phyloP scores from a whole-genome alignment of 257 asterid species.

The Jasminum sambac region DNA sequence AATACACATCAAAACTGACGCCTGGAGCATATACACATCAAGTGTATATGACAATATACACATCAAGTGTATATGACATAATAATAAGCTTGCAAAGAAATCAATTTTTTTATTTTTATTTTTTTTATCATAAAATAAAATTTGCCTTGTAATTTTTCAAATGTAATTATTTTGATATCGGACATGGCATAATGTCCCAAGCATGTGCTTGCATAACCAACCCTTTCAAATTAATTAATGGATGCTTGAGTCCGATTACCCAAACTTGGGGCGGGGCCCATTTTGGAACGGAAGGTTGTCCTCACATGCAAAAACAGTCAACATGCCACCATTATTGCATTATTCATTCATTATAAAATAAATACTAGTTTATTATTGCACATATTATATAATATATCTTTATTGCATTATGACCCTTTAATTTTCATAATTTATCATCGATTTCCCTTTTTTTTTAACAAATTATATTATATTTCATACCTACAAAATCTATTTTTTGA shows the following conservation, averaged over 20 bases:
- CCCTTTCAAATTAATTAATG: background rate
- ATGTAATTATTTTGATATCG: background rate
- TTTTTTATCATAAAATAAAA: too few relatives aligned
- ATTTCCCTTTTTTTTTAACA: background rate
- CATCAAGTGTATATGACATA: background rate
- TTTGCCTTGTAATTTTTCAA: background rate
- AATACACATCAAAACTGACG: too few relatives aligned
- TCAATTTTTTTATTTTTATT: background rate
- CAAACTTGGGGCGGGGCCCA: background rate
- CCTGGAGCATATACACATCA: too few relatives aligned
- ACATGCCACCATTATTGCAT: conserved; percentile 9
- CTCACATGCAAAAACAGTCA: conserved; percentile 9
- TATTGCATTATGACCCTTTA: conserved; percentile 1
- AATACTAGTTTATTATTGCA: background rate
- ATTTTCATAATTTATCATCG: background rate
- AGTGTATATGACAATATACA: too few relatives aligned
- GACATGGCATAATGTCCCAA: background rate
- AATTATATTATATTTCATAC: background rate
- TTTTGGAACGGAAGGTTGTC: background rate
- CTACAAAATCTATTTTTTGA: background rate
- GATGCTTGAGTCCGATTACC: background rate
- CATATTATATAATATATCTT: background rate
- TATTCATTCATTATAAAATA: background rate
- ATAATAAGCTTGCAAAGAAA: background rate
- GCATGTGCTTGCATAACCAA: background rate